A percentile compares a stretch with the other conserved stretches of the same genome.
Conservation (phyloP, 352 stramenopile genomes). For the Globisporangium paddicum region DNA sequence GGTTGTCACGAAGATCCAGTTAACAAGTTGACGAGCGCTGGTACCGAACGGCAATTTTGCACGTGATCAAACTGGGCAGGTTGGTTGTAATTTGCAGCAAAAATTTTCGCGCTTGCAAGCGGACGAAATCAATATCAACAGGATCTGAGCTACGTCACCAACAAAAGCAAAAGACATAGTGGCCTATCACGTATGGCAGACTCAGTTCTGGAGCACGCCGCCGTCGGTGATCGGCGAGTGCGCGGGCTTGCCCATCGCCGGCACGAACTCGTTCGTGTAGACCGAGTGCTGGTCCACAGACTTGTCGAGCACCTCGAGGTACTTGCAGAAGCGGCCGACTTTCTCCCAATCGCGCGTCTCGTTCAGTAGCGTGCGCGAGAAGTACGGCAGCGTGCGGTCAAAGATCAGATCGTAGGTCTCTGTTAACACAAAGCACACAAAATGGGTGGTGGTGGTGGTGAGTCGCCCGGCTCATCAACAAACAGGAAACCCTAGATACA, state of each 20-base stretch:
- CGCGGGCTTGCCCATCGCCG: constrained; percentile 39
- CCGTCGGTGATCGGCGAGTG: constrained; percentile 34
- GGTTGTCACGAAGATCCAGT: not conserved
- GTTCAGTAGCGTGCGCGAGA: constrained; percentile 45
- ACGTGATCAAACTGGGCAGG: too few species aligned
- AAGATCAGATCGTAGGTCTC: constrained; percentile 47
- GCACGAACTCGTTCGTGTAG: constrained; percentile 50
- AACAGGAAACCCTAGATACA: too few species aligned
- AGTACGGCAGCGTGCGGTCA: constrained; percentile 46
- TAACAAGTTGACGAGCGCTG: not conserved
- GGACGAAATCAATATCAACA: too few species aligned
- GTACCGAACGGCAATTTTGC: too few species aligned
- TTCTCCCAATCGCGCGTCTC: constrained; percentile 50
- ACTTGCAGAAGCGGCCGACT: constrained; percentile 52
- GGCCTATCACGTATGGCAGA: not conserved
- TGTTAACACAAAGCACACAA: constrained; percentile 4
- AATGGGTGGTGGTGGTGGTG: not conserved
- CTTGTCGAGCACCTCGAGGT: constrained; percentile 40
- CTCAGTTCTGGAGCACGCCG: constrained; percentile 31
- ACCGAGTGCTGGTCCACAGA: constrained; percentile 45
- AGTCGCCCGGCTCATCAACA: constrained; percentile 1
- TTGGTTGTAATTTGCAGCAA: too few species aligned
- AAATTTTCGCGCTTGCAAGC: too few species aligned
- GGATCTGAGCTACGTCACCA: too few species aligned
- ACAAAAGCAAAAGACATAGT: too few species aligned